Evolutionary conservation across 2,329 filamentous ascomycete species (phyloP).

Genomic region (Botrytis fragariae): DNA sequence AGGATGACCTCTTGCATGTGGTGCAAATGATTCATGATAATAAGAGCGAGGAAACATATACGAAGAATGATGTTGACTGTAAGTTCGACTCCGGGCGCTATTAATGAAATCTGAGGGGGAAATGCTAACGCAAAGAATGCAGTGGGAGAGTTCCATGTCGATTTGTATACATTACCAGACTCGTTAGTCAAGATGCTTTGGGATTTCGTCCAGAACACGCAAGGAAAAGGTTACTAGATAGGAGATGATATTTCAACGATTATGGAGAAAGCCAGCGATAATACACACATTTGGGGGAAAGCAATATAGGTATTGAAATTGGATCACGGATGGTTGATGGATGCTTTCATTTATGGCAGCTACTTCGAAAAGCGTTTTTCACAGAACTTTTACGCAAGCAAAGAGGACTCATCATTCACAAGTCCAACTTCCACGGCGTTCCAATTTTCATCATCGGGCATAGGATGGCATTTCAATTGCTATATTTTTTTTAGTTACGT

Average conservation of each 20-base stretch:
- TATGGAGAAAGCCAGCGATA: not conserved
- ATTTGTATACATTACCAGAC: constrained; percentile 96
- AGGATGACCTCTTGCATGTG: constrained; percentile 91
- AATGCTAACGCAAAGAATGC: not conserved
- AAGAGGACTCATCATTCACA: not conserved
- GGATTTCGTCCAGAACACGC: constrained; percentile 63
- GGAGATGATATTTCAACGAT: not conserved
- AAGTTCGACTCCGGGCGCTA: constrained; percentile 39
- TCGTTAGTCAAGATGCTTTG: constrained; percentile 87
- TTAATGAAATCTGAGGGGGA: not conserved
- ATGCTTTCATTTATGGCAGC: not conserved
- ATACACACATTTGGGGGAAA: not conserved
- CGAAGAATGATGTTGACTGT: constrained; percentile 96
- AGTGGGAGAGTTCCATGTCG: constrained; percentile 97
- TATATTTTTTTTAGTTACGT: not conserved
- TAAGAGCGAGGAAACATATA: constrained; percentile 91
- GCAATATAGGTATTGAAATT: constrained; percentile 1
- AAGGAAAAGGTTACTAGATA: not conserved
- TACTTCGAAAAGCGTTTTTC: constrained; percentile 3
- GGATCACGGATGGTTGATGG: not conserved
- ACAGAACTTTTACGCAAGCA: not conserved
- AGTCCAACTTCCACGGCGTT: constrained; percentile 13
- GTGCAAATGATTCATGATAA: constrained; percentile 99
- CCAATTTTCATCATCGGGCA: constrained; percentile 12
- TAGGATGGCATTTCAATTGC: constrained; percentile 13